Base-by-base conservation (phyloP, 2,329 filamentous ascomycete genomes). In the Apiospora saccharicola region DNA sequence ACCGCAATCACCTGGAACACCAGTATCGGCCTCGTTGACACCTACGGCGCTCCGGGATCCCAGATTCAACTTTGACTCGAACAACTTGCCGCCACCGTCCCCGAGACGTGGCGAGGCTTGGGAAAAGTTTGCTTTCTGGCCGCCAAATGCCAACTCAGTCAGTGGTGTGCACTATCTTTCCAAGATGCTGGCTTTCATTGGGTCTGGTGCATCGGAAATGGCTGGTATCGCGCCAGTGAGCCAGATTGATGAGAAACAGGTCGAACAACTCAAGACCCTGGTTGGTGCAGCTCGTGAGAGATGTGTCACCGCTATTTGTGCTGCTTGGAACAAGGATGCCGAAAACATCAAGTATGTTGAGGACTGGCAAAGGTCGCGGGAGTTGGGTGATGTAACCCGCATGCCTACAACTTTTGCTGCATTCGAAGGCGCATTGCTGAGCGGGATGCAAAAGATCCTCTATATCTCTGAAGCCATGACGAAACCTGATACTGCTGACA, bases 81-180 rank as follows among this genome's bases (percentile, higher is more conserved):
- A 89, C 78, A 95, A 93, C 74, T 85, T 94, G 2, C 95, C 94
- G 1, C 90, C 91, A 14, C 91, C 92, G 1, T 94, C 93, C 0
- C 94, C 94, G 0, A 93, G 88, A 76, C 90, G 89, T 64, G 96
- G 95, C 7, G 94, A 98, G 77, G 85, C 92, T 0, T 98, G 95
- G 94, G 96, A 98, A 79, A 93, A 96, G 83, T 90, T 96, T 81
- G 96, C 95, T 0, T 99, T 98, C 82, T 98, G 96, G 95, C 95
- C 96, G 4, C 96, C 96, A 0, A 92, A 93, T 83, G 93, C 95
- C 1, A 98, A 98, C 79, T 95, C 95, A 0, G 85, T 98, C 34
- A 97, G 95, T 72, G 96, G 94, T n/a, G 94, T 96, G 1, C 90
- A 97, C 80, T 98, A 97, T 79, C 87, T 99, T 6, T 91, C 93